phyloP scores from a whole-genome alignment of 768 basidiomycete species.

The Pulveroboletus sp. region DNA sequence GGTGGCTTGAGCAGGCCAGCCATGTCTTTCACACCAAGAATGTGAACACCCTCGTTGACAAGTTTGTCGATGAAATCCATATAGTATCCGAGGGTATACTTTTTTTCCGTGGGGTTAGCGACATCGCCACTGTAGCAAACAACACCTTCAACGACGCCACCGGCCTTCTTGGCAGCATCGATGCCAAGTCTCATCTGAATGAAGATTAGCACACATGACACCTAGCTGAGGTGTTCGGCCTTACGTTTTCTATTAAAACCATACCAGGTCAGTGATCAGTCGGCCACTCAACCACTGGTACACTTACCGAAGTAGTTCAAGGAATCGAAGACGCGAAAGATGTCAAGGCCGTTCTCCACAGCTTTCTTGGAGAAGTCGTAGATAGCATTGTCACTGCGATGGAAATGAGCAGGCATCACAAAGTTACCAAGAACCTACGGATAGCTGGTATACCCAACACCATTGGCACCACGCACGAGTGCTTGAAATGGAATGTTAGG shows the following conservation, averaged over 20 bases:
- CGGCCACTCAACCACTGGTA: not conserved
- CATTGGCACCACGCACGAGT: slow-evolving; percentile 96
- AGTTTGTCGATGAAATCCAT: slow-evolving; percentile 92
- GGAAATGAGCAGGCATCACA: slow-evolving; percentile 5
- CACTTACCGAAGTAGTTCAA: slow-evolving; percentile 92
- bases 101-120: slow-evolving; percentile 88
- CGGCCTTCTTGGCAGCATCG: slow-evolving; percentile 99
- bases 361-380: slow-evolving; percentile 99
- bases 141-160: slow-evolving; percentile 95
- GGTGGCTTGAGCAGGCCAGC: slow-evolving; percentile 94
- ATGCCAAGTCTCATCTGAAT: slow-evolving; percentile 92
- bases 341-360: slow-evolving; percentile 98
- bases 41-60: slow-evolving; percentile 91
- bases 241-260: slow-evolving; percentile 58
- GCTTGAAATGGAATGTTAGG: slow-evolving; percentile 99
- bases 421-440: slow-evolving; percentile 52
- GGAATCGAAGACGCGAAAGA: slow-evolving; percentile 99
- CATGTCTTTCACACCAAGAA: slow-evolving; percentile 99
- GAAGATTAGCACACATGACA: slow-evolving; percentile 11
- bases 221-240: slow-evolving; percentile 13
- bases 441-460: slow-evolving; percentile 98
- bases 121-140: slow-evolving; percentile 99
- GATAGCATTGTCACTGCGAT: slow-evolving; percentile 86
- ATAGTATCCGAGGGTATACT: slow-evolving; percentile 98
- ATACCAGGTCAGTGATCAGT: slow-evolving; percentile 2